Conservation (phyloP, 2,329 filamentous ascomycete species). For the Zymoseptoria crescenta region DNA sequence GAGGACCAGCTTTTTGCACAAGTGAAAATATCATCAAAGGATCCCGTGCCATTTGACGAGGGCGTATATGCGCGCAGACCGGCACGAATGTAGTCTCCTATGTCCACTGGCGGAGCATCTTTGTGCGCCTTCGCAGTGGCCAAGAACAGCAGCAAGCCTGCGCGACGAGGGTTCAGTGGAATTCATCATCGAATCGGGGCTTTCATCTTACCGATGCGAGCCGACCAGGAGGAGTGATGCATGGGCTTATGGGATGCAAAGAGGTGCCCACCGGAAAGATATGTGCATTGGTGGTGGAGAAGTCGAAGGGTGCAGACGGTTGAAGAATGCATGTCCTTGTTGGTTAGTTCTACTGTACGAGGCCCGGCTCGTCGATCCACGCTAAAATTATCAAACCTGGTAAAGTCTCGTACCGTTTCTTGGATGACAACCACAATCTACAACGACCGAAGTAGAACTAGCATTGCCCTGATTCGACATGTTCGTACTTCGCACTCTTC, state of each 20-base stretch:
- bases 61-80: slow-evolving; percentile 1
- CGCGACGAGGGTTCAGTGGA: background rate
- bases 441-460: background rate
- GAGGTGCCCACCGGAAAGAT: background rate
- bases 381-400: background rate
- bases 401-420: background rate
- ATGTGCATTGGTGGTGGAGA: background rate
- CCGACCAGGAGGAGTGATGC: background rate
- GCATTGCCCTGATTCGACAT: background rate
- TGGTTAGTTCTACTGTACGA: background rate
- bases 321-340: background rate
- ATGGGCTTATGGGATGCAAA: background rate
- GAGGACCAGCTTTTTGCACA: background rate
- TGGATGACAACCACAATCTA: background rate
- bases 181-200: background rate
- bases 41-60: background rate
- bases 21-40: background rate
- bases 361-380: background rate
- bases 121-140: background rate
- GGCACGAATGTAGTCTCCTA: slow-evolving; percentile 10
- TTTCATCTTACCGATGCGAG: background rate
- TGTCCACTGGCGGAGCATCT: background rate
- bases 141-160: background rate
- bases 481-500: background rate
- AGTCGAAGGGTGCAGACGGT: background rate